phyloP scores from a whole-genome alignment of 2,329 filamentous ascomycete genomes.

The Leptographium radiaticola region DNA sequence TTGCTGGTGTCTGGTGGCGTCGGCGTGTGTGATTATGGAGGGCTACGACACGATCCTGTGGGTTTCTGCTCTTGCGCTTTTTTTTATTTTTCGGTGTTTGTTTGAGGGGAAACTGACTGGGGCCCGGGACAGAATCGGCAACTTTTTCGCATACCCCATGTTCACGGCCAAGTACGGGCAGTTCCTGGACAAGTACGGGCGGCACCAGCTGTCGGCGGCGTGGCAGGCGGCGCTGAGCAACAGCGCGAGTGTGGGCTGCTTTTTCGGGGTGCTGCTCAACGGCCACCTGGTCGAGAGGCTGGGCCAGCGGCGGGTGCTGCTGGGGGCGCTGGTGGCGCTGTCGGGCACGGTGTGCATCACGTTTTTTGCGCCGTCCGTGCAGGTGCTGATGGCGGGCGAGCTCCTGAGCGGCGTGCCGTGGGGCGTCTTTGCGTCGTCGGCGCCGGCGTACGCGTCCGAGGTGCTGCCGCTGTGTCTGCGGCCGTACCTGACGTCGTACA shows the following conservation, averaged over 20 bases:
- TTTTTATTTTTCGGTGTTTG: no score
- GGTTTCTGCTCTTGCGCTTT: background rate
- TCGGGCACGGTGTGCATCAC: constrained; percentile 30
- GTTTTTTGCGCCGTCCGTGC: constrained; percentile 28
- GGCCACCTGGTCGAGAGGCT: constrained; percentile 31
- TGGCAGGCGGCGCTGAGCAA: constrained; percentile 36
- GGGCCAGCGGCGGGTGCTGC: constrained; percentile 30
- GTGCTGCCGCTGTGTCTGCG: constrained; percentile 20
- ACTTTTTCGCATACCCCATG: constrained; percentile 13
- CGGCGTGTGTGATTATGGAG: constrained; percentile 13
- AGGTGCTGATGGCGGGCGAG: constrained; percentile 27
- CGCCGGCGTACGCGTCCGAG: constrained; percentile 22
- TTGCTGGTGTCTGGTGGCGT: constrained; percentile 9
- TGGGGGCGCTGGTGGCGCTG: constrained; percentile 25
- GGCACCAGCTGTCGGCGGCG: constrained; percentile 27
- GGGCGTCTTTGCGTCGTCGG: constrained; percentile 25
- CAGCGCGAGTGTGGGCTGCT: constrained; percentile 27
- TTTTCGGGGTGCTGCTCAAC: constrained; percentile 34
- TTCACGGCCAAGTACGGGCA: constrained; percentile 17
- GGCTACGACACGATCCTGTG: constrained; percentile 15
- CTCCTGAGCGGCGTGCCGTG: constrained; percentile 28
- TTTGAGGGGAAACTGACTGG: no score
- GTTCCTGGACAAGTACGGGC: constrained; percentile 15
- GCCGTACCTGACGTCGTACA: constrained; percentile 28
- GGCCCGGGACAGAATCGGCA: constrained; percentile 7